phyloP scores from a whole-genome alignment of 352 stramenopile genomes.

The Phytopythium mirpurense region DNA sequence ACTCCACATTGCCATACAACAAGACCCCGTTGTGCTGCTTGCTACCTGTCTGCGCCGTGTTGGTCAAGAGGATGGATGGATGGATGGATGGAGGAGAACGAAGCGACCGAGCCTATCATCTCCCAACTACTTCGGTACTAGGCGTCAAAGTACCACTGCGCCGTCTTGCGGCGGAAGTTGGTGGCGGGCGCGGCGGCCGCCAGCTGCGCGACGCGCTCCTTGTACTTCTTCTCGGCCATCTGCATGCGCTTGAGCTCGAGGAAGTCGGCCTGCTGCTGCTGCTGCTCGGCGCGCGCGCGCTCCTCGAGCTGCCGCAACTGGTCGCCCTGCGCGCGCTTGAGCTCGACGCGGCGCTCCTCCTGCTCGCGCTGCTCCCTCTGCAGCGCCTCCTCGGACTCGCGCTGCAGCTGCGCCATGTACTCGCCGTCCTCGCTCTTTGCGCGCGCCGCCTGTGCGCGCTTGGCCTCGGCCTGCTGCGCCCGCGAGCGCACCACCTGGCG shows the following conservation, averaged over 20 bases:
- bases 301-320: constrained; percentile 57
- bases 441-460: constrained; percentile 29
- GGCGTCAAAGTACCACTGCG: constrained; percentile 82
- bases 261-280: constrained; percentile 60
- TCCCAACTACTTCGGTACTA: too few relatives aligned
- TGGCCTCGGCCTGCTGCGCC: constrained; percentile 43
- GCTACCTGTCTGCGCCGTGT: neutral
- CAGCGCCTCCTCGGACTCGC: constrained; percentile 65
- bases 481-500: constrained; percentile 64
- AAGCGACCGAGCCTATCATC: too few relatives aligned
- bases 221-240: constrained; percentile 67
- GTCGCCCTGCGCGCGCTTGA: constrained; percentile 67
- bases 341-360: constrained; percentile 48
- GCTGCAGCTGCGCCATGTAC: constrained; percentile 63
- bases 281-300: constrained; percentile 38
- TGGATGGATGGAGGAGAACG: too few relatives aligned
- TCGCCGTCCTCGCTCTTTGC: constrained; percentile 41
- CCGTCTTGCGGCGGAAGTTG: constrained; percentile 69
- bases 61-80: too few relatives aligned
- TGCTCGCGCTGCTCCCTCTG: constrained; percentile 78
- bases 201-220: constrained; percentile 61
- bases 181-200: constrained; percentile 31
- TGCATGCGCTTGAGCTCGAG: constrained; percentile 79
- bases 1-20: constrained; percentile 8
- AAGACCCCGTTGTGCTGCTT: constrained; percentile 7